phyloP scores from a whole-genome alignment of 192 early-diverging fungal genomes.

The Coemansia sp. region DNA sequence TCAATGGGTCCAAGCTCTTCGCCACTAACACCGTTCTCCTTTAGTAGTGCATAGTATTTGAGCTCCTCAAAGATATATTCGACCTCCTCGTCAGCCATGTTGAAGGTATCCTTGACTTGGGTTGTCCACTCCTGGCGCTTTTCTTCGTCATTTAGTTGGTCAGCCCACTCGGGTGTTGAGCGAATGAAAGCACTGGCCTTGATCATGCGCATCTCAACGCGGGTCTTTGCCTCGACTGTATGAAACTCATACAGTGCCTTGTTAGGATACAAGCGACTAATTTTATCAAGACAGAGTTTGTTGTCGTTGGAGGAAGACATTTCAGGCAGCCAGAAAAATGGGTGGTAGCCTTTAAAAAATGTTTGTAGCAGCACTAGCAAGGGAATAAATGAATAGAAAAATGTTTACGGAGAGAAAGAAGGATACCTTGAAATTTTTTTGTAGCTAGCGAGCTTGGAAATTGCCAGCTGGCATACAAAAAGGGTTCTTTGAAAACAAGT shows the following conservation, averaged over 20 bases:
- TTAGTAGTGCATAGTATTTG: no score
- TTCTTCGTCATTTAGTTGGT: no score
- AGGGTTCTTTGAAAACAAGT: no score
- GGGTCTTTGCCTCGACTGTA: background rate
- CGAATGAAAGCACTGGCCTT: background rate
- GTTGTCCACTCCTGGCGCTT: no score
- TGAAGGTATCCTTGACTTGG: no score
- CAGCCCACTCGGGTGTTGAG: background rate
- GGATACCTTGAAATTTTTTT: no score
- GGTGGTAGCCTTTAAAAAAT: background rate
- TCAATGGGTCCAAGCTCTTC: slow-evolving; percentile 1
- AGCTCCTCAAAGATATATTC: no score
- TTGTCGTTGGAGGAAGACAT: background rate
- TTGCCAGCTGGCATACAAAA: no score
- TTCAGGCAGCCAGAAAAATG: background rate
- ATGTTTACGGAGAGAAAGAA: no score
- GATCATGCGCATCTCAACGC: background rate
- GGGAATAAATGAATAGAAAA: background rate
- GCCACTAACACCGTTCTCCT: no score
- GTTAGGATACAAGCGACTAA: background rate
- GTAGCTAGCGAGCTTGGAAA: no score
- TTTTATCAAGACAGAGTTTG: background rate
- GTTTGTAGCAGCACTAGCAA: background rate
- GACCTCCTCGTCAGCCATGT: no score
- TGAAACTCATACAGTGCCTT: background rate